phyloP scores from a whole-genome alignment of 2,329 filamentous ascomycete genomes.

The Penicillium psychrosexuale region DNA sequence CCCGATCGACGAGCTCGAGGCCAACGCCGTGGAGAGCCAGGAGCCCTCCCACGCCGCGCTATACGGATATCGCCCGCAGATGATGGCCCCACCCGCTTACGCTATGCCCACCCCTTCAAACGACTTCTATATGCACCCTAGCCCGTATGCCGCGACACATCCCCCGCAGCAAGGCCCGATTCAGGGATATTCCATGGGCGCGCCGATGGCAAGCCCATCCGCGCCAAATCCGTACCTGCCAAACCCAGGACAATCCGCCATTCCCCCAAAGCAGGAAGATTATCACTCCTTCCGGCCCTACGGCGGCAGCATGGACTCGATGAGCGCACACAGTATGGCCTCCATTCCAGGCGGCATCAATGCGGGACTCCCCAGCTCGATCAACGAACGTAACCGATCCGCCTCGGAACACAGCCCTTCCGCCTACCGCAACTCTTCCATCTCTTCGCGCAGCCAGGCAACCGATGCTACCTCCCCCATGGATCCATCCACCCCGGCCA shows the following conservation, averaged over 20 bases:
- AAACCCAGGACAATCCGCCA: conserved; percentile 28
- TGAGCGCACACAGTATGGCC: conserved; percentile 32
- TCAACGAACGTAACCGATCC: conserved; percentile 38
- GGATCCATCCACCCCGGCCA: conserved; percentile 36
- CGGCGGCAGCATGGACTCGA: conserved; percentile 35
- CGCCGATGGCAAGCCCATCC: conserved; percentile 31
- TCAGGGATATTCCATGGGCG: conserved; percentile 35
- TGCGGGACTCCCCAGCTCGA: conserved; percentile 30
- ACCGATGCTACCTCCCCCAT: conserved; percentile 40
- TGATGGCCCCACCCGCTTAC: conserved; percentile 37
- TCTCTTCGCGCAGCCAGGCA: conserved; percentile 38
- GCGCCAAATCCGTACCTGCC: conserved; percentile 40
- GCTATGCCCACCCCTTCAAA: conserved; percentile 33
- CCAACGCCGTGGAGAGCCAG: conserved; percentile 35
- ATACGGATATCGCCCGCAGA: conserved; percentile 42
- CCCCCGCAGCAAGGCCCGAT: conserved; percentile 35
- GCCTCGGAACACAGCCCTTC: conserved; percentile 36
- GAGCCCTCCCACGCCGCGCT: conserved; percentile 38
- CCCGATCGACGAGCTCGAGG: conserved; percentile 60
- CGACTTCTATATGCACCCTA: conserved; percentile 39
- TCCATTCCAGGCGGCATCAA: conserved; percentile 34
- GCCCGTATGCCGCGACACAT: conserved; percentile 34
- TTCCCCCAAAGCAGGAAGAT: conserved; percentile 38
- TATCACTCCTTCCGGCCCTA: conserved; percentile 38
- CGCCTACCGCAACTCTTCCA: conserved; percentile 41